Conservation (phyloP, 352 stramenopile genomes). For the Pythium vanterpoolii region DNA sequence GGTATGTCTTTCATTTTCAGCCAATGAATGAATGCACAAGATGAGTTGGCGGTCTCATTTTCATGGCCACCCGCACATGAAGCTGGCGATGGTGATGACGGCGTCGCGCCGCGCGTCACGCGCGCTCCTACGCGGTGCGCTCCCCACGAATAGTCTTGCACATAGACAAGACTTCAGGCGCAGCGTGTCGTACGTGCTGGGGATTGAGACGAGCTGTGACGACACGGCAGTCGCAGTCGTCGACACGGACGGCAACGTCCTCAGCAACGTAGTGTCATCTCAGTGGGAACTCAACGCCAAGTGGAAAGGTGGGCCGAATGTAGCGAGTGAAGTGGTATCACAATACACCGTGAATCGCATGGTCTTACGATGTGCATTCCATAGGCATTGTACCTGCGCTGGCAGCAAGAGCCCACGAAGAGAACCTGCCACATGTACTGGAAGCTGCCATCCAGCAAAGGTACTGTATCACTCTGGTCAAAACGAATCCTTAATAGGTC, state of each 20-base stretch:
- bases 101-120: conserved; percentile 1
- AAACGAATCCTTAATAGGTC: background rate
- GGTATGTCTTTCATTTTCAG: background rate
- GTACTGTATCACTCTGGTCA: conserved; percentile 18
- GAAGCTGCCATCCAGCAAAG: conserved; percentile 88
- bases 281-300: conserved; percentile 89
- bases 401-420: conserved; percentile 90
- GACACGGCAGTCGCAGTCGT: conserved; percentile 92
- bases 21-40: background rate
- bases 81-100: background rate
- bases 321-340: background rate
- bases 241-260: conserved; percentile 85
- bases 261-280: conserved; percentile 93
- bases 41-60: background rate
- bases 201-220: conserved; percentile 96
- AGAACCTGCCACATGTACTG: conserved; percentile 95
- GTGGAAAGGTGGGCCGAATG: conserved; percentile 63
- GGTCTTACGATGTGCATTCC: background rate
- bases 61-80: background rate
- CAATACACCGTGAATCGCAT: background rate
- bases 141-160: background rate
- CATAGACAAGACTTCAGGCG: background rate
- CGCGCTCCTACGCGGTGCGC: background rate
- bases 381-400: conserved; percentile 95
- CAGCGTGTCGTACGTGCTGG: conserved; percentile 78